Evolutionary conservation across 768 basidiomycete species (phyloP).

Genomic region (Lyophyllum atratum): DNA sequence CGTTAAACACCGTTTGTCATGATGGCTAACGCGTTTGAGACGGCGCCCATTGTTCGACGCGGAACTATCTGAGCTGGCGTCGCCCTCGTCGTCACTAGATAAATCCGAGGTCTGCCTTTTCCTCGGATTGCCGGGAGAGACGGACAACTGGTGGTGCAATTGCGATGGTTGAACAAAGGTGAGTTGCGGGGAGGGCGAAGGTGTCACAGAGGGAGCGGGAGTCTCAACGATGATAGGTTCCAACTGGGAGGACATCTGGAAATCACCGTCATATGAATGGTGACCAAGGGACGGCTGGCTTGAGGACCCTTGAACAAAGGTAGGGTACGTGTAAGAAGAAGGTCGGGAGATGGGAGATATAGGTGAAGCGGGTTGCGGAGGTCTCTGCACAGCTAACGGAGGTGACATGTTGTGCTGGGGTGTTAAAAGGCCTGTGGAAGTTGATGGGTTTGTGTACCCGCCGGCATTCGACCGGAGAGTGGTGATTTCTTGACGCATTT

Average conservation of each 20-base stretch:
- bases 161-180: constrained; percentile 15
- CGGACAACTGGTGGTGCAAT: constrained; percentile 13
- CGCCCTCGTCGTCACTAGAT: constrained; percentile 34
- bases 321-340: constrained; percentile 28
- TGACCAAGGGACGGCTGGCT: constrained; percentile 23
- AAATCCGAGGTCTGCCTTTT: constrained; percentile 32
- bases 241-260: constrained; percentile 14
- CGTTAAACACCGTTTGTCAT: constrained; percentile 65
- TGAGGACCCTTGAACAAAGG: constrained; percentile 42
- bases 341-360: constrained; percentile 39
- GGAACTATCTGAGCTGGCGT: constrained; percentile 38
- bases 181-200: constrained; percentile 33
- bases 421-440: constrained; percentile 23
- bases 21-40: constrained; percentile 54
- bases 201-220: constrained; percentile 27
- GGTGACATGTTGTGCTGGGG: constrained; percentile 34
- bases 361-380: constrained; percentile 32
- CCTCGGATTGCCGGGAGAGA: constrained; percentile 16
- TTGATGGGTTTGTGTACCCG: constrained; percentile 17
- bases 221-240: constrained; percentile 14
- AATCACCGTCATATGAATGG: constrained; percentile 15
- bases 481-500: constrained; percentile 56
- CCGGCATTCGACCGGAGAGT: constrained; percentile 43
- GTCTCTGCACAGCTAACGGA: constrained; percentile 28
- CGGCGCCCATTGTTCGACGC: constrained; percentile 31